Base-by-base conservation (phyloP, 768 basidiomycete species). In the Candolleomyces aberdarensis region DNA sequence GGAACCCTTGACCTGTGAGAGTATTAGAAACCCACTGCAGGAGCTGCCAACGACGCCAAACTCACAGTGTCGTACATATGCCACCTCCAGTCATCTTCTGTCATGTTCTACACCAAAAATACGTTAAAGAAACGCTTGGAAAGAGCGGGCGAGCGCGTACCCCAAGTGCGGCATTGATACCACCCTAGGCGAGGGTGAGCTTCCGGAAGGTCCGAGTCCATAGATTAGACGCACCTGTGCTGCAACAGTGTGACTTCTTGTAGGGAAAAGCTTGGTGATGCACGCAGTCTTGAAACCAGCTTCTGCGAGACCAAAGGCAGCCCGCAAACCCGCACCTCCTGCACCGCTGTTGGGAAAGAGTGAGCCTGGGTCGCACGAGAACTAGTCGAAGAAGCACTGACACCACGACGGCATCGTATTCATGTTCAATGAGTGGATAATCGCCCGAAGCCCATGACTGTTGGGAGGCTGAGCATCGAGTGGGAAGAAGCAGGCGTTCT, bases 1-100 rank as follows among this genome's bases (percentile, higher is more conserved):
- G 56, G 95, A 97, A 63, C 97, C 97, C 83, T 99, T 99, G 60
- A 98, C 96, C 86, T 94, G 67, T 54, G 60, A 32, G n/a, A 43
- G 9, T 19, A 61, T 36, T n/a, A 56, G 68, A 62, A 54, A 71
- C 60, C 60, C 40, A 65, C 64, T 32, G 10, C 39, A 56, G 39
- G 49, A 26, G 44, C 41, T 32, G n/a, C 22, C 36, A 44, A 47
- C 49, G 58, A 51, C 39, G 52, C 6, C 60, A 48, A 13, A 75
- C 89, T 68, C 72, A 93, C 93, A 56, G 92, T 94, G 71, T 94
- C 93, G 70, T 94, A 96, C 94, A 96, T 97, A 72, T 97, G 96
- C 96, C 95, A 97, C 76, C 95, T 80, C 95, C 96, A 98, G 73
- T 98, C 95, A 70, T 98, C 97, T 78, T 99, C 97, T 4, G 95